These are phyloP conservation scores for Paracamarosporium sp. DNA, from an alignment of 2,329 filamentous ascomycete genomes.

Conservation along the genomic window DNA sequence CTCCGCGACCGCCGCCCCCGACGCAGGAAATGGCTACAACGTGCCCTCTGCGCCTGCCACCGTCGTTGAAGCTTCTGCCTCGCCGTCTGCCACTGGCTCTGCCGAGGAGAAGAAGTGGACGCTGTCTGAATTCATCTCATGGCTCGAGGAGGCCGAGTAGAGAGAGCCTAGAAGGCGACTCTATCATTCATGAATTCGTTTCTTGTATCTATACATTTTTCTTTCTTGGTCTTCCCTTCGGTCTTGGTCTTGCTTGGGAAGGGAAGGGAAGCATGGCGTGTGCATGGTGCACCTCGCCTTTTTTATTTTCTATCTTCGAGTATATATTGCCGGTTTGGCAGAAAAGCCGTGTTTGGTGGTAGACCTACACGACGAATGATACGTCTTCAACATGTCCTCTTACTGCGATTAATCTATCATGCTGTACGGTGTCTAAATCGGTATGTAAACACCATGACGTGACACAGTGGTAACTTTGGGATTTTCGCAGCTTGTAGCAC, in stretches of 20 bases:
- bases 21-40: neutral
- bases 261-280: neutral
- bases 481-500: too few relatives aligned
- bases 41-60: neutral
- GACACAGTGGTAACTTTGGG: too few relatives aligned
- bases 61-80: neutral
- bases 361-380: neutral
- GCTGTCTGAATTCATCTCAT: neutral
- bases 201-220: neutral
- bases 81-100: neutral
- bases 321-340: neutral
- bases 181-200: neutral
- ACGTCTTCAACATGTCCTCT: neutral
- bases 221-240: neutral
- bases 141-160: neutral
- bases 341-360: neutral
- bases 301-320: neutral
- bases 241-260: neutral
- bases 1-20: neutral
- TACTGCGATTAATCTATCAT: too few relatives aligned
- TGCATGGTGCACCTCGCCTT: neutral
- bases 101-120: conserved; percentile 1
- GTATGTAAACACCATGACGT: too few relatives aligned
- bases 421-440: too few relatives aligned
- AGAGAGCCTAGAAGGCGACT: neutral